Evolutionary conservation across 2,329 filamentous ascomycete species (phyloP).

Genomic region (Penicillium vulpinum): DNA sequence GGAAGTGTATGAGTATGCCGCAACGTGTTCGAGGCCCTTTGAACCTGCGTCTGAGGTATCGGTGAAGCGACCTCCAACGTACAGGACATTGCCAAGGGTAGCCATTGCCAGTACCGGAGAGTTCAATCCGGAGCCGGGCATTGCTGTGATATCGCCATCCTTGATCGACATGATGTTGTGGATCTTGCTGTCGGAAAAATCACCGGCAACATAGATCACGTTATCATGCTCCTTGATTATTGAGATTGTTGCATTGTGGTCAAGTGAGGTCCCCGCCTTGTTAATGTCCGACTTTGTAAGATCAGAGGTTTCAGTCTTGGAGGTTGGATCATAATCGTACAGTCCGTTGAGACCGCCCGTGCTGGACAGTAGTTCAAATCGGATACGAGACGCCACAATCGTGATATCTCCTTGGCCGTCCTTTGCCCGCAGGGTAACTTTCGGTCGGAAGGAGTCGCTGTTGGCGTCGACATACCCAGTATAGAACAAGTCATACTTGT

Average conservation of each 20-base stretch:
- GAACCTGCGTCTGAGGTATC: constrained; percentile 64
- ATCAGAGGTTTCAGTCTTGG: constrained; percentile 58
- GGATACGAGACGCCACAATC: constrained; percentile 85
- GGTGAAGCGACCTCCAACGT: constrained; percentile 82
- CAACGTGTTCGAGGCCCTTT: constrained; percentile 71
- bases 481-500: constrained; percentile 95
- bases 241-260: constrained; percentile 66
- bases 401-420: constrained; percentile 63
- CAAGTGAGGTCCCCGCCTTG: constrained; percentile 69
- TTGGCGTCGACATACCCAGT: constrained; percentile 79
- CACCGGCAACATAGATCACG: constrained; percentile 75
- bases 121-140: constrained; percentile 74
- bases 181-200: constrained; percentile 69
- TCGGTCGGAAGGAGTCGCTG: constrained; percentile 71
- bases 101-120: constrained; percentile 72
- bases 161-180: constrained; percentile 77
- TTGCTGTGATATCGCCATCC: constrained; percentile 60
- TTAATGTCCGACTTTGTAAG: constrained; percentile 74
- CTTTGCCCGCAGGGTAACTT: constrained; percentile 73
- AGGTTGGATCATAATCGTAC: constrained; percentile 78
- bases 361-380: constrained; percentile 65
- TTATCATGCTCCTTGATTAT: constrained; percentile 66
- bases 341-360: constrained; percentile 80
- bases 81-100: constrained; percentile 66
- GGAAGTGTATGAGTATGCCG: constrained; percentile 68